Evolutionary conservation across 1,284 basidiomycete species (phyloP), one percentile per base, ranked within the genome.

Genomic region (Rhodotorula sp.): DNA sequence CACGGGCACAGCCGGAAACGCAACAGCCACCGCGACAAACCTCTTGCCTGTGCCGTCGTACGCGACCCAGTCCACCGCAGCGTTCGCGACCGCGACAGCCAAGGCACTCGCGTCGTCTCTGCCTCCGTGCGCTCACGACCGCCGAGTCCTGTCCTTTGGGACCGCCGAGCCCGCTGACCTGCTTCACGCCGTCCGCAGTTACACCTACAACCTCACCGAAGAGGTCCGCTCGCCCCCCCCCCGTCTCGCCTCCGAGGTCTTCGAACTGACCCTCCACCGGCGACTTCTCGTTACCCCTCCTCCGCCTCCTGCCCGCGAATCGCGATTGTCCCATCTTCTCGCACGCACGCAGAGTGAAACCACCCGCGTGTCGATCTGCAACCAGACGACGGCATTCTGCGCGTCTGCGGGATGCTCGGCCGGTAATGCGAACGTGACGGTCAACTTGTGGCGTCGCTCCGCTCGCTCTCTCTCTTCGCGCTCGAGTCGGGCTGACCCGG

Each of bases 121-220:
- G 3, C 71, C 71, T 1, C 62, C 9, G 40, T 44, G 40, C 10
- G 40, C 16, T 7, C 37, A 40, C n/a, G n/a, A n/a, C n/a, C n/a
- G n/a, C 34, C 6, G 34, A 34, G 34, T 34, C 6, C 6, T 34
- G 34, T 6, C 6, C 5, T 34, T 5, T 34, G 34, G 5, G 34
- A 34, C 34, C 34, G 34, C 6, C 6, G 34, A 34, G 5, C 15
- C 10, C 40, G 40, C 16, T 44, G 40, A 44, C 40, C 40, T 15
- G 10, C 13, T 3, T 44, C 40, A 3, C 3, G 40, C 15, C 16
- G 40, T 15, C 3, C 40, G 40, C 40, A 44, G 63, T 1, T 72
- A 69, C 37, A 62, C 46, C 13, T 72, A 69, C 68, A 72, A 72
- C 52, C 47, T 72, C 26, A 72, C 71, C 3, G 28, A 59, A n/a